These are phyloP conservation scores for Stephania yunnanensis DNA, from an alignment of 164 flowering plant genomes.

Conservation along the genomic window DNA sequence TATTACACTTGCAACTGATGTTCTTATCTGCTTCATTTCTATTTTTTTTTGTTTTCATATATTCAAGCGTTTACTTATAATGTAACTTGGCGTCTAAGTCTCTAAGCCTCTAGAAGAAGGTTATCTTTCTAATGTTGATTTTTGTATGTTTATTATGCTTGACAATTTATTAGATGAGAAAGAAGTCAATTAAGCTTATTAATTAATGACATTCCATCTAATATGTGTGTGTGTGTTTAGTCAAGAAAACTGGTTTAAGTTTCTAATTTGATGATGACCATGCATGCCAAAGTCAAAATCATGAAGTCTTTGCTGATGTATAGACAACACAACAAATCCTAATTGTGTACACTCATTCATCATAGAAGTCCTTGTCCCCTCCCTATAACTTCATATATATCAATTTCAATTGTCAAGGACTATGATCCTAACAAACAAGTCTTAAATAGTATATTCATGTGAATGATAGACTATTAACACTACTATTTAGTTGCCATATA, in stretches of 20 bases:
- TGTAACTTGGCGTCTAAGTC: too few relatives aligned
- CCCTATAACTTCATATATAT: conserved; percentile 20
- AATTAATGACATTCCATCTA: too few relatives aligned
- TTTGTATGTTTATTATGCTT: too few relatives aligned
- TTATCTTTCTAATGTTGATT: too few relatives aligned
- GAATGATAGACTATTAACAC: background rate
- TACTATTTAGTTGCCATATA: background rate
- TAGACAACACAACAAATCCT: background rate
- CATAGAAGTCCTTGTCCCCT: background rate
- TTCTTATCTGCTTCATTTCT: too few relatives aligned
- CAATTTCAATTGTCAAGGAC: background rate
- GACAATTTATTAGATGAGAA: too few relatives aligned
- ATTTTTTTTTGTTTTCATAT: too few relatives aligned
- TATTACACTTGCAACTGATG: too few relatives aligned
- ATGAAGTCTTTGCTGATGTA: background rate
- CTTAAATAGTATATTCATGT: too few relatives aligned
- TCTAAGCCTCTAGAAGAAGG: too few relatives aligned
- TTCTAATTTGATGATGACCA: background rate
- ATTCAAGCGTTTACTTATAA: too few relatives aligned
- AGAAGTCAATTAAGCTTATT: too few relatives aligned
- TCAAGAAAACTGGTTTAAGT: background rate
- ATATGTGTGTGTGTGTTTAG: background rate
- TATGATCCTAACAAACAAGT: background rate
- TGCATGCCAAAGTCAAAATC: background rate
- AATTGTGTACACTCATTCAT: background rate